Conservation (phyloP, 2,329 filamentous ascomycete species). For the Aspergillus sp. region DNA sequence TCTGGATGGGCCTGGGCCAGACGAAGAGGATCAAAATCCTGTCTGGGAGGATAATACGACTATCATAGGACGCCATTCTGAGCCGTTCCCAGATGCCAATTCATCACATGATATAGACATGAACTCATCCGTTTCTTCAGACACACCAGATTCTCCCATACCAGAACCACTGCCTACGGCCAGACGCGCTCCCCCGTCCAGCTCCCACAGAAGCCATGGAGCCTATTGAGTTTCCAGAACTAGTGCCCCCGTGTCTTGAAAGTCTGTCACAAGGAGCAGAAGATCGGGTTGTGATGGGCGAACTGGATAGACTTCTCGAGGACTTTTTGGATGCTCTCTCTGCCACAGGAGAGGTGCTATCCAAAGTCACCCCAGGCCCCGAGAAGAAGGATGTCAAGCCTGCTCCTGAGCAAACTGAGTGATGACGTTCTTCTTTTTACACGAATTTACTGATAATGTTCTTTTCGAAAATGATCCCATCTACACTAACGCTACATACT, state of each 20-base stretch:
- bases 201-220: conserved; percentile 6
- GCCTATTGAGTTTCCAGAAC: conserved; percentile 32
- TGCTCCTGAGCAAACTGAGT: conserved; percentile 12
- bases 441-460: background rate
- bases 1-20: conserved; percentile 49
- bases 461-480: too few species aligned
- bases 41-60: conserved; percentile 15
- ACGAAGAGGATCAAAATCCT: conserved; percentile 49
- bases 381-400: conserved; percentile 9
- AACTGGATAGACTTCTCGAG: conserved; percentile 38
- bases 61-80: conserved; percentile 8
- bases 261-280: conserved; percentile 34
- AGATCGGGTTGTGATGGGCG: conserved; percentile 30
- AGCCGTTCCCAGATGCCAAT: conserved; percentile 21
- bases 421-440: background rate
- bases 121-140: background rate
- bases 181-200: conserved; percentile 7
- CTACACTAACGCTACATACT: too few species aligned
- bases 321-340: conserved; percentile 35
- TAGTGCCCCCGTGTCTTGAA: conserved; percentile 34
- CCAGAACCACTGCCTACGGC: conserved; percentile 18
- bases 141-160: conserved; percentile 8
- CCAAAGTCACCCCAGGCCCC: conserved; percentile 9
- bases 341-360: conserved; percentile 31
- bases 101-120: conserved; percentile 12